Conservation (phyloP, 192 early-diverging fungal genomes). For the Chytriomyces hyalinus region DNA sequence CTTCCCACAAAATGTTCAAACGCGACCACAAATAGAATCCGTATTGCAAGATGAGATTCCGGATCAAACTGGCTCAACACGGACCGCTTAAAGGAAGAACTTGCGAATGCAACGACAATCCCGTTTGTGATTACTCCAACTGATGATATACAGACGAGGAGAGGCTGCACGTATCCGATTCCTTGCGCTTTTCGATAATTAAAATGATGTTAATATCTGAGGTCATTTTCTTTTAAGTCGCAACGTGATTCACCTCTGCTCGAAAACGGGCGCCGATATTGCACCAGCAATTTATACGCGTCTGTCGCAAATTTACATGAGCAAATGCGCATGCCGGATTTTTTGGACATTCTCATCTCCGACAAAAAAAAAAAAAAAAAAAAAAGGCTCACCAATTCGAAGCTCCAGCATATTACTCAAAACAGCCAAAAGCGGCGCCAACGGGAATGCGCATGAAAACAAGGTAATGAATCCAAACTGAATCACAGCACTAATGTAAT, state of each 20-base stretch:
- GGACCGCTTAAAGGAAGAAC: constrained; percentile 23
- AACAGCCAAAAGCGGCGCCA: constrained; percentile 70
- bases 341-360: no score
- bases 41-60: constrained; percentile 5
- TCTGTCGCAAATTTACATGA: constrained; percentile 19
- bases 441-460: constrained; percentile 71
- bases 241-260: constrained; percentile 26
- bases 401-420: constrained; percentile 67
- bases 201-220: neutral
- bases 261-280: constrained; percentile 42
- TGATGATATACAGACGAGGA: constrained; percentile 2
- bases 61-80: neutral
- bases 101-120: constrained; percentile 44
- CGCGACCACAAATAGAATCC: constrained; percentile 5
- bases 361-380: no score
- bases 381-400: constrained; percentile 51
- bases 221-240: neutral
- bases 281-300: constrained; percentile 37
- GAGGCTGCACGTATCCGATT: constrained; percentile 6
- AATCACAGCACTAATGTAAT: constrained; percentile 44
- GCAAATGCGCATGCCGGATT: neutral
- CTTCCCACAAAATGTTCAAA: constrained; percentile 23
- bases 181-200: neutral
- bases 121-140: constrained; percentile 42
- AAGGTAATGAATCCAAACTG: constrained; percentile 76